Conservation (phyloP, 2,329 filamentous ascomycete species). For the Talaromyces sp. region DNA sequence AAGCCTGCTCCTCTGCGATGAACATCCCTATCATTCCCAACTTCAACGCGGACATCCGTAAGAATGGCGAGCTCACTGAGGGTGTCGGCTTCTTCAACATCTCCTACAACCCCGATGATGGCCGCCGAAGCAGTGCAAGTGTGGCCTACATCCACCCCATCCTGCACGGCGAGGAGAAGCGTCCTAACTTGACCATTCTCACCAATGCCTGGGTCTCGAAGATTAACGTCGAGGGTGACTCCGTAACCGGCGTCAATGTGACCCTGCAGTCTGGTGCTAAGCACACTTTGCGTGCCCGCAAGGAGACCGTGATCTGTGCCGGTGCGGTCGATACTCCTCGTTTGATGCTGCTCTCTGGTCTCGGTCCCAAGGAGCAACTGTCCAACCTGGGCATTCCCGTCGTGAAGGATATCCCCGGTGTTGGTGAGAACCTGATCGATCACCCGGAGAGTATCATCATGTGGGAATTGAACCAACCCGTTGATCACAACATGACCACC, state of each 20-base stretch:
- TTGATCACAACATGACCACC: conserved; percentile 78
- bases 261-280: conserved; percentile 63
- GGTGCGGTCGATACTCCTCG: conserved; percentile 82
- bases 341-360: conserved; percentile 58
- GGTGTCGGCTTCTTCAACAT: conserved; percentile 90
- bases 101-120: conserved; percentile 87
- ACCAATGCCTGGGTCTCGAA: conserved; percentile 87
- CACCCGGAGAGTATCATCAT: conserved; percentile 69
- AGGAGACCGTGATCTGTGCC: conserved; percentile 77
- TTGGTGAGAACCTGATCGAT: conserved; percentile 66
- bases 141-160: conserved; percentile 94
- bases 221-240: conserved; percentile 70
- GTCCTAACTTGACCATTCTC: conserved; percentile 81
- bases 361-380: conserved; percentile 57
- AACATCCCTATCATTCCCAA: conserved; percentile 79
- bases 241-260: conserved; percentile 73
- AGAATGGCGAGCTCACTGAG: conserved; percentile 70
- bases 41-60: conserved; percentile 82
- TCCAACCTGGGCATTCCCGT: conserved; percentile 59
- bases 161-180: conserved; percentile 76
- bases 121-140: conserved; percentile 79
- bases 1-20: conserved; percentile 76
- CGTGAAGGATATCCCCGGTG: conserved; percentile 62
- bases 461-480: conserved; percentile 79
- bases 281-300: conserved; percentile 62